phyloP scores from a whole-genome alignment of 2,329 filamentous ascomycete species.

The Cryoendolithus antarcticus region DNA sequence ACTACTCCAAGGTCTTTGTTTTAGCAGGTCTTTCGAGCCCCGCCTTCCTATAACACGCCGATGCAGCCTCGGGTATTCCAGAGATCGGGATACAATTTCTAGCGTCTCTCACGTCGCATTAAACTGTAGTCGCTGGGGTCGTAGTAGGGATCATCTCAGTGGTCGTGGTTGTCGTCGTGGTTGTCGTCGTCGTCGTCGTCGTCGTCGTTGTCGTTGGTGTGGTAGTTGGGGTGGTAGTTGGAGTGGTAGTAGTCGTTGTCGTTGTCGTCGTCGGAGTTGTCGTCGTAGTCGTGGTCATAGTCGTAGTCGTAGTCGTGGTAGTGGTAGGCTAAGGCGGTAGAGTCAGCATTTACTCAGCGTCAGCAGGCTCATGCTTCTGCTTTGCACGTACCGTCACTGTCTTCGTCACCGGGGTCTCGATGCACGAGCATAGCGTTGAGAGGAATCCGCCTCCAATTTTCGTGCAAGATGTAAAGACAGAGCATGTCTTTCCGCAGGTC shows the following conservation, averaged over 20 bases:
- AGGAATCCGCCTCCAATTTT: background rate
- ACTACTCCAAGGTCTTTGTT: no score
- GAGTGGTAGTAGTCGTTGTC: background rate
- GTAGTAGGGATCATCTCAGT: background rate
- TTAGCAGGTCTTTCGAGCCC: no score
- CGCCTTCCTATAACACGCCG: no score
- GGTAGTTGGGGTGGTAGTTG: background rate
- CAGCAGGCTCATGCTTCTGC: background rate
- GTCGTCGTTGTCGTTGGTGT: background rate
- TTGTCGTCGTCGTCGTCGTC: background rate
- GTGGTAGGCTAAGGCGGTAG: background rate
- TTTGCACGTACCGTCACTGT: background rate
- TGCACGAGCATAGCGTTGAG: background rate
- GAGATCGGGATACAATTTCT: no score
- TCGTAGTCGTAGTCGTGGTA: no score
- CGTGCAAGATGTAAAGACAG: no score
- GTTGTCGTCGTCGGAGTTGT: background rate
- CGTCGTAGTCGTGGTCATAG: no score
- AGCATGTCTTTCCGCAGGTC: no score
- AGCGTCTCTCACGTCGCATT: no score
- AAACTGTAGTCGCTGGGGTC: background rate
- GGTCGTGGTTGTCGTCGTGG: background rate
- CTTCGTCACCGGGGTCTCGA: background rate
- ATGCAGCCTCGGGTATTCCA: no score
- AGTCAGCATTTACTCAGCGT: background rate